A percentile compares a stretch with the other conserved stretches of the same genome.
These are phyloP conservation scores for Carallia pectinifolia DNA, from an alignment of 345 rosid species.

Conservation along the genomic window DNA sequence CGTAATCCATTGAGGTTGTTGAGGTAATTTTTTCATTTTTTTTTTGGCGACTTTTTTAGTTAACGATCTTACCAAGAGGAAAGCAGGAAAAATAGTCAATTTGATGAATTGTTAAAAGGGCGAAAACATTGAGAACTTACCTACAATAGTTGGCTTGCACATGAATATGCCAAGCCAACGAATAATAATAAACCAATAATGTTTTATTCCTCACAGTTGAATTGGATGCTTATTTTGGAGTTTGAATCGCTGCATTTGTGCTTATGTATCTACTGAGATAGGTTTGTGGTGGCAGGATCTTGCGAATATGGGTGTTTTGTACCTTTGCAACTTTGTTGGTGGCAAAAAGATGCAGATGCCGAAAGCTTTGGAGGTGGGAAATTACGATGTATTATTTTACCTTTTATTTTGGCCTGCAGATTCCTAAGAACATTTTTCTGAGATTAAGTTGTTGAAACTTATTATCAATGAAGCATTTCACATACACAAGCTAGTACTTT, in stretches of 20 bases:
- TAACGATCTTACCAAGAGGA: neutral
- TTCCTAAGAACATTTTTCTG: neutral
- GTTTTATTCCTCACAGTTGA: neutral
- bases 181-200: neutral
- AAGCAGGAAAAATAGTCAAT: neutral
- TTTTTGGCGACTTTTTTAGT: neutral
- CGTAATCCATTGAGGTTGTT: neutral
- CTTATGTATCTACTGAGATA: neutral
- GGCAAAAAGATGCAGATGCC: slow-evolving; percentile 27
- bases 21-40: neutral
- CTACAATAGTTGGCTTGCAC: neutral
- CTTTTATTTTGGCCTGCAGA: neutral
- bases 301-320: slow-evolving; percentile 32
- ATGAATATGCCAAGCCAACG: too few relatives aligned
- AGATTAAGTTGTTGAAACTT: neutral
- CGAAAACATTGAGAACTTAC: neutral
- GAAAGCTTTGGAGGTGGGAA: slow-evolving; percentile 33
- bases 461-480: neutral
- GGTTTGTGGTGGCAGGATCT: slow-evolving; percentile 25
- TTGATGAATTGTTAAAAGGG: neutral
- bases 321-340: slow-evolving; percentile 29
- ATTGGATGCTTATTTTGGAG: neutral
- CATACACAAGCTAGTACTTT: neutral
- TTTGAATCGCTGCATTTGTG: slow-evolving; percentile 1
- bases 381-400: neutral